Base-by-base conservation (phyloP, 2,329 filamentous ascomycete genomes). In the Trichophyton benhamiae region DNA sequence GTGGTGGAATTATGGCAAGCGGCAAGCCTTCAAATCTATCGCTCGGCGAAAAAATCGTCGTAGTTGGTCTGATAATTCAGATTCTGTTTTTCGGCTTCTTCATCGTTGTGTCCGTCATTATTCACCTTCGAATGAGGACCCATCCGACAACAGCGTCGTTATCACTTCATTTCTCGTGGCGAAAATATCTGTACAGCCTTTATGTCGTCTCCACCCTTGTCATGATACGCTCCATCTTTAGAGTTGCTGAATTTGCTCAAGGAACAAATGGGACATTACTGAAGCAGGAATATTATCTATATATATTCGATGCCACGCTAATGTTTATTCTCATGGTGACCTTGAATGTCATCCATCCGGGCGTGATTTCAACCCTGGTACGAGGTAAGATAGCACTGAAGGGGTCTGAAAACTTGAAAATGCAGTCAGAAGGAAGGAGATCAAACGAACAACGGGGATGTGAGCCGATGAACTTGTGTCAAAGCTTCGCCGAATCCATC, bases 61-160 rank as follows among this genome's bases (percentile, higher is more conserved):
- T 85, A 6, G 78, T 66, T 0, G 83, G 84, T 1, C 72, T 87
- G 1, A 68, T 80, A 36, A 68, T 85, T 15, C 84, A 87, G 67
- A 75, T 87, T 25, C 44, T 82, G 48, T 77, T 82, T 61, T 85
- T 86, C 63, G 76, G 75, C 22, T 70, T 84, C 41, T 87, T 86
- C 66, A 70, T 81, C 41, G 61, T 77, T 3, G 76, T 77, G 1
- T 75, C 80, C 0, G 65, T 75, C 1, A 62, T 80, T 0, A 83
- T 84, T 70, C 78, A 85, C 64, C 59, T 65, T 1, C 73, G 79
- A 2, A 73, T 82, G n/a, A 62, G 53, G 2, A 67, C 66, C 3
- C 48, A 65, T 1, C 74, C 74, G 0, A 74, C 71, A 20, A 59
- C 65, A 49, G 13, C 48, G 1, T 59, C 58, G 30, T 9, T 57